Percentiles rank a stretch among this genome's conserved stretches.
phyloP scores from a whole-genome alignment of 495 filamentous ascomycete species.

The Penicillium ochrochloron region DNA sequence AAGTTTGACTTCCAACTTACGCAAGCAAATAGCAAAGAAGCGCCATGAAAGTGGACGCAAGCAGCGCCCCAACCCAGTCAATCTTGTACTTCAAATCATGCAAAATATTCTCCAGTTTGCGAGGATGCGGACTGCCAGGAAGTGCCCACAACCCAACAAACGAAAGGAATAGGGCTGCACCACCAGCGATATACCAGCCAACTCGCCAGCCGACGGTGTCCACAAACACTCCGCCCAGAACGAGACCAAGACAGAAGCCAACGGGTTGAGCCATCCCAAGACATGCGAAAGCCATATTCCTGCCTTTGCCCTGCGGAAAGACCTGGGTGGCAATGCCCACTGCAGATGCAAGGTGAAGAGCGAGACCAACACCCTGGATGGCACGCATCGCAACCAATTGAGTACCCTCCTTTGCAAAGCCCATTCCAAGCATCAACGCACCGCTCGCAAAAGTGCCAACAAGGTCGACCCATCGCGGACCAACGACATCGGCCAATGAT shows the following conservation, averaged over 20 bases:
- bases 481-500: constrained; percentile 55
- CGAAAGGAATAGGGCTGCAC: constrained; percentile 36
- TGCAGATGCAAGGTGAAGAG: constrained; percentile 52
- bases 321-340: constrained; percentile 50
- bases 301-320: constrained; percentile 41
- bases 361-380: constrained; percentile 50
- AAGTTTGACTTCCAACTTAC: constrained; percentile 27
- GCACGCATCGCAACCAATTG: constrained; percentile 55
- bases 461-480: constrained; percentile 25
- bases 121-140: constrained; percentile 16
- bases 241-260: constrained; percentile 49
- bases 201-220: constrained; percentile 54
- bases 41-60: constrained; percentile 41
- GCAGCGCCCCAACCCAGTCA: constrained; percentile 52
- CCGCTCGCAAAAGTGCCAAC: constrained; percentile 23
- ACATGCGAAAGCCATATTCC: constrained; percentile 52
- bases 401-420: constrained; percentile 43
- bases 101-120: constrained; percentile 20
- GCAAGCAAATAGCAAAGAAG: constrained; percentile 51
- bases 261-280: constrained; percentile 52
- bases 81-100: constrained; percentile 41
- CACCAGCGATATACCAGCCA: constrained; percentile 49
- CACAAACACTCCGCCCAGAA: constrained; percentile 51
- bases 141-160: constrained; percentile 35
- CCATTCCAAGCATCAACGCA: constrained; percentile 50